Evolutionary conservation across 1,139 yeast species (phyloP), one percentile per base, ranked within the genome.

Genomic region (Candida sp.): DNA sequence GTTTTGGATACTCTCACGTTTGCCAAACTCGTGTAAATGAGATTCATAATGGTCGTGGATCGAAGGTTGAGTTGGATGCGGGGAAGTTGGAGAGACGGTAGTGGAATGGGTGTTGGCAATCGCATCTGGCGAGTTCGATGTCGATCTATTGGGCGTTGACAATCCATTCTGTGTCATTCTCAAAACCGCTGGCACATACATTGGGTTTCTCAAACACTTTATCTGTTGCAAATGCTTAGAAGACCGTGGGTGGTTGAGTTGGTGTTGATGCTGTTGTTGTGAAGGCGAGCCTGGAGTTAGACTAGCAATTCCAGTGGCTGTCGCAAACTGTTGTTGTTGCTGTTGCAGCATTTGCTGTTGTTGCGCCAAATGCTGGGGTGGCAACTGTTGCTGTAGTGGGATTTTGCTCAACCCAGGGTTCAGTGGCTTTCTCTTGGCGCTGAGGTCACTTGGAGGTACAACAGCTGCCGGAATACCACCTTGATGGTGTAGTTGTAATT

Each of bases 121-220:
- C 6, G 91, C 97, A 0, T 97, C 97, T 0, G 98, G 98, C 2
- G 60, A 57, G 45, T 53, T 56, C 9, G 59, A 53, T 7, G 35
- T 37, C 38, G 60, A 53, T 32, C 58, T 51, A 30, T 49, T 51
- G 3, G 56, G 54, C 28, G 52, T 50, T 28, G 48, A 42, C 26
- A 47, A 45, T 27, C 57, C 54, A 46, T 56, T 55, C 44, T 11
- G 51, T 3, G 77, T 70, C 62, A 81, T 84, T 32, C 98, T 77
- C 49, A 93, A 74, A 5, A 92, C 98, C 0, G 97, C 97, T 0
- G 98, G 98, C 0, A 89, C 79, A 64, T 91, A 92, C 75, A 92
- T 74, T 5, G 98, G 98, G 60, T 89, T 86, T 62, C 92, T 82
- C 51, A 91, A 90, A 27, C 85, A 86, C 55, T 83, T 83, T 46